Evolutionary conservation across 345 rosid genomes (phyloP).

Genomic region (Raphanus sativus): DNA sequence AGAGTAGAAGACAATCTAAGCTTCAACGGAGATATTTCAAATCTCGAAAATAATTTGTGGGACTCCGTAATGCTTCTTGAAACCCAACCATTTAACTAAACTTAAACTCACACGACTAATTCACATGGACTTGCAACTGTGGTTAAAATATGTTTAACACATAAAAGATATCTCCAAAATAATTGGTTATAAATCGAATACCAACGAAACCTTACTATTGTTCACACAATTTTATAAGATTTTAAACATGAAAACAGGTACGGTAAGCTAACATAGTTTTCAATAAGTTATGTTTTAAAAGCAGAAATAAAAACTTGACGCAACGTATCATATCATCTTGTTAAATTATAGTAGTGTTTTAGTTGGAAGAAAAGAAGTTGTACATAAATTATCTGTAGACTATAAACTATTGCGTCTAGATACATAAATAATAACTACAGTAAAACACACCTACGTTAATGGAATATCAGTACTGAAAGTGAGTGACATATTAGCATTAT

Average conservation of each 20-base stretch:
- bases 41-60: slow-evolving; percentile 12
- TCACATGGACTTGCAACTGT: neutral
- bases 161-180: neutral
- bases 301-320: neutral
- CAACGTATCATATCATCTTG: neutral
- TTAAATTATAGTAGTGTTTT: neutral
- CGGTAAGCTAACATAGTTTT: slow-evolving; percentile 14
- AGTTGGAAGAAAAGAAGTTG: neutral
- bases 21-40: slow-evolving; percentile 19
- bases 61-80: slow-evolving; percentile 28
- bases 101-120: slow-evolving; percentile 4
- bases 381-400: neutral
- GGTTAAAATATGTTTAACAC: neutral
- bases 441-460: slow-evolving; percentile 15
- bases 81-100: slow-evolving; percentile 8
- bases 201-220: slow-evolving; percentile 5
- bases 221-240: neutral
- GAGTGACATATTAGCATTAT: slow-evolving; percentile 31
- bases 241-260: slow-evolving; percentile 17
- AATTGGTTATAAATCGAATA: neutral
- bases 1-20: slow-evolving; percentile 24
- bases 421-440: slow-evolving; percentile 1
- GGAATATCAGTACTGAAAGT: slow-evolving; percentile 27
- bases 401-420: neutral
- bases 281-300: neutral